phyloP scores from a whole-genome alignment of 1,284 basidiomycete species.

The Omphalotus olearius region DNA sequence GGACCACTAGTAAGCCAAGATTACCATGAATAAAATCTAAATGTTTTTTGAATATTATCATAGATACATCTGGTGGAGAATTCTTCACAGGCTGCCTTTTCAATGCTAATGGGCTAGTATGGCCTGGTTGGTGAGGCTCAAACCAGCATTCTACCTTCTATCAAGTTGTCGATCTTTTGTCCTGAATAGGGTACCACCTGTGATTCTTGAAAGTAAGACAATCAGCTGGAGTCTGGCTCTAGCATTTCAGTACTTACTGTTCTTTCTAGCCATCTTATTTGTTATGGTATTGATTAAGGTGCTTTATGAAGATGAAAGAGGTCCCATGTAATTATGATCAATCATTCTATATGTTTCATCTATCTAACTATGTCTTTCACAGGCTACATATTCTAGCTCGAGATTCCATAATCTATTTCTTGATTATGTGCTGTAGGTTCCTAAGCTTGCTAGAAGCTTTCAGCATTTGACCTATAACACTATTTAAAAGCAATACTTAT shows the following conservation, averaged over 20 bases:
- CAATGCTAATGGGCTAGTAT: conserved; percentile 17
- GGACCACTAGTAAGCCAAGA: background rate
- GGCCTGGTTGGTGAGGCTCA: conserved; percentile 16
- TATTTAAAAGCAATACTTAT: conserved; percentile 15
- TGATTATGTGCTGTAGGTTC: conserved; percentile 18
- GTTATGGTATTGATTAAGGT: conserved; percentile 15
- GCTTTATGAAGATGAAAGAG: conserved; percentile 10
- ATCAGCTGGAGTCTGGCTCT: background rate
- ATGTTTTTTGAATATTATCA: background rate
- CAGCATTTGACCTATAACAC: background rate
- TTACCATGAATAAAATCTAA: too few species aligned
- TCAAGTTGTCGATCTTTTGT: background rate
- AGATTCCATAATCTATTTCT: conserved; percentile 22
- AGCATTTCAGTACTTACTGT: background rate
- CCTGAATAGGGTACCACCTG: conserved; percentile 19
- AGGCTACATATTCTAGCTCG: conserved; percentile 19
- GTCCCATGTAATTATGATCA: conserved; percentile 13
- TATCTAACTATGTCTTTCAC: background rate
- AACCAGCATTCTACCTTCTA: background rate
- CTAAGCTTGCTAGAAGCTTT: background rate
- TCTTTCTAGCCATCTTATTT: conserved; percentile 16
- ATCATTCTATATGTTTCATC: background rate
- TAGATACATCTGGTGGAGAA: background rate
- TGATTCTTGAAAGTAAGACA: conserved; percentile 21
- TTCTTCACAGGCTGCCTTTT: conserved; percentile 20